Base-by-base conservation (phyloP, 2,329 filamentous ascomycete genomes). In the Escovopsis sp. region DNA sequence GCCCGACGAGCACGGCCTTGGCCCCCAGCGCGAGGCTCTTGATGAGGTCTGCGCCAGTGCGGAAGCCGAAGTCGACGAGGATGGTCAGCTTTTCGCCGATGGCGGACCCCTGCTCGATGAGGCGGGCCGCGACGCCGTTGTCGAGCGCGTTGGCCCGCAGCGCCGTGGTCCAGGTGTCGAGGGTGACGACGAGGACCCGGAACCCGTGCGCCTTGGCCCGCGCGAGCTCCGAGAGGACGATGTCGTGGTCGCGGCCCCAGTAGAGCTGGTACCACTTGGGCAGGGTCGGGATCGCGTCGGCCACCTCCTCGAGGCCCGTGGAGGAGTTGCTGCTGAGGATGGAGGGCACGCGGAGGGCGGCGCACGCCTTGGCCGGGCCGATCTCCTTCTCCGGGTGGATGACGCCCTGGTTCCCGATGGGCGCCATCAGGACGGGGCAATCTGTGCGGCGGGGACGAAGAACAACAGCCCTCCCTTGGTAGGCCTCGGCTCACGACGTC, bases 221-320 rank as follows among this genome's bases (percentile, higher is more conserved):
- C 2, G 54, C 49, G 4, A 85, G 61, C 13, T 85, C 56, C 2
- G 71, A 79, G 0, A 66, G 57, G 0, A 79, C 84, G 36, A 84
- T 60, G 3, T 76, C 69, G 35, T 84, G 67, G 36, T 72, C 68
- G 15, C 64, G 56, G 0, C 79, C 79, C 76, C 78, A 84, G 57
- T 86, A 86, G 0, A 86, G 65, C 49, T 86, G 80, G 50, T 68
- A 86, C 76, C 77, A 86, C 10, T 76, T 60, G 23, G 66, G 61
- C 0, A 71, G 70, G 5, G 67, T 55, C 0, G 67, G 68, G 34
- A 66, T 72, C 0, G 72, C 72, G 7, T 60, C 48, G 0, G 73
- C 76, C 0, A 82, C 68, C 34, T 83, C 70, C 49, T 83, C 78
- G 39, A 84, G 77, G 1, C 67, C 68, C 23, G 66, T 63, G 2